Evolutionary conservation across 768 basidiomycete genomes (phyloP), one percentile per base, ranked within the genome.

Genomic region (Phaeotremella fagi): DNA sequence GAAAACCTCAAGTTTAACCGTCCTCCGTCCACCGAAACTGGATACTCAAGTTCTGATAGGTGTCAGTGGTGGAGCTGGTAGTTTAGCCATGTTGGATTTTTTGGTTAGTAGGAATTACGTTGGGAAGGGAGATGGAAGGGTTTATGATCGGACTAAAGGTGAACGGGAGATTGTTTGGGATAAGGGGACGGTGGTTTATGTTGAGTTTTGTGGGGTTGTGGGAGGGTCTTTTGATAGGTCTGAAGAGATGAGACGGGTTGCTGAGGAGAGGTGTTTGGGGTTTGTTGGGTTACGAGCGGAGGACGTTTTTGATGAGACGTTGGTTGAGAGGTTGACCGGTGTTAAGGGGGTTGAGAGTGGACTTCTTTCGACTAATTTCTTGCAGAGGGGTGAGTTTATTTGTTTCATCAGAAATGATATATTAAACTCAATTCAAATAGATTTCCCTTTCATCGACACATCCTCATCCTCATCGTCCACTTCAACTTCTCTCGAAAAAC

Each of bases 31-130:
- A 2, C 48, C 55, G 1, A 36, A 25, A 16, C 70, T 66, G 43
- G n/a, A 46, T 12, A 70, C 64, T 1, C 48, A 64, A 29, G 62
- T 61, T 20, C 26, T 72, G 0, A 45, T 74, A 9, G 66, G 55
- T 2, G 24, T 74, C 6, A 65, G 62, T 1, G 67, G 67, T 11
- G 72, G 72, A 5, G 63, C 67, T 31, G 69, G 70, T 9, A 68
- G 68, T 31, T 62, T 65, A 41, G 49, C 64, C 16, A 55, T 74
- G 58, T 35, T 72, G 28, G 67, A 72, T 36, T 45, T 65, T 9
- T 28, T 74, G 27, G 20, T 56, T 1, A 33, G 31, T 1, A 47
- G 54, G 11, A 55, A 52, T 22, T 70, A 59, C 27, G 52, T 72
- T 37, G 71, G 62, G 4, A 51, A 42, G 25, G 59, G 56, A 2